These are phyloP conservation scores for Trichocladium uniseriatum DNA, from an alignment of 495 filamentous ascomycete species.

Conservation along the genomic window DNA sequence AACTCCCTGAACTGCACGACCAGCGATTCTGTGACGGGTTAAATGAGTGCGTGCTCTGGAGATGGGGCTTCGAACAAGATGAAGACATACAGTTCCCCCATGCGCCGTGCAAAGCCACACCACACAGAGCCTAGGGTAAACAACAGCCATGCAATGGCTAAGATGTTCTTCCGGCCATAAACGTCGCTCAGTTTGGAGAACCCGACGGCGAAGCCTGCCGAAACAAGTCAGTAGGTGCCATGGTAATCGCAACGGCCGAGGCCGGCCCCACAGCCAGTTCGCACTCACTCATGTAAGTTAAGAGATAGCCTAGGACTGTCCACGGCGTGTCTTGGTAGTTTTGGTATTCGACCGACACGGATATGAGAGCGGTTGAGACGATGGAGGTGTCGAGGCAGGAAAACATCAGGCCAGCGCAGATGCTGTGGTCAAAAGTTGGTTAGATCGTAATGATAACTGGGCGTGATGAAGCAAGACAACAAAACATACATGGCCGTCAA, in stretches of 20 bases:
- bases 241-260: neutral
- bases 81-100: conserved; percentile 44
- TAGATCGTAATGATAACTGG: neutral
- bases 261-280: too few relatives aligned
- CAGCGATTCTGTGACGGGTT: conserved; percentile 39
- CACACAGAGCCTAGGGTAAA: conserved; percentile 48
- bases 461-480: neutral
- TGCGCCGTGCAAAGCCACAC: conserved; percentile 44
- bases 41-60: neutral
- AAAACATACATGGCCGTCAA: conserved; percentile 20
- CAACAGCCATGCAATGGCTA: conserved; percentile 42
- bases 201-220: conserved; percentile 45
- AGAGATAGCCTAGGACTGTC: conserved; percentile 50
- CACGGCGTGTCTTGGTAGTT: conserved; percentile 48
- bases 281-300: conserved; percentile 52
- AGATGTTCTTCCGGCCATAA: conserved; percentile 43
- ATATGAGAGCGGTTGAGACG: conserved; percentile 52
- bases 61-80: neutral
- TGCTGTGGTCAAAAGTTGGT: conserved; percentile 25
- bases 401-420: conserved; percentile 48
- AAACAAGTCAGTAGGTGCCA: neutral
- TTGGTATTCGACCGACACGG: conserved; percentile 46
- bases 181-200: conserved; percentile 54
- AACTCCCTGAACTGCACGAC: conserved; percentile 52
- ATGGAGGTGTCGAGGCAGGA: conserved; percentile 55